phyloP scores from a whole-genome alignment of 352 stramenopile species.

The Pythium phragmitis region DNA sequence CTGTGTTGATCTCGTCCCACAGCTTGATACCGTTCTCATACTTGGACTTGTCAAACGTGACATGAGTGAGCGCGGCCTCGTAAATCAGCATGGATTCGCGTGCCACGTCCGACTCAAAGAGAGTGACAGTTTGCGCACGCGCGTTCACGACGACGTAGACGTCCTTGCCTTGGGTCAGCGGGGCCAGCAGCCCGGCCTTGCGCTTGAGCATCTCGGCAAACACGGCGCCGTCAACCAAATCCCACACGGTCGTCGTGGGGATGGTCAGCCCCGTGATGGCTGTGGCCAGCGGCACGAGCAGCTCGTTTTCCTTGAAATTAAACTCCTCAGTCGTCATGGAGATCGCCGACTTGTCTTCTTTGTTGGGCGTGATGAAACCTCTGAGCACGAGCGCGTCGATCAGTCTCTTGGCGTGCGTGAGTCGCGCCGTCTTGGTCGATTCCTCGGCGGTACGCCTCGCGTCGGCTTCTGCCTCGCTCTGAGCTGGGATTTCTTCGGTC shows the following conservation, averaged over 20 bases:
- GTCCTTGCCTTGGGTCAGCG: conserved; percentile 64
- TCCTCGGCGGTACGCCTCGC: neutral
- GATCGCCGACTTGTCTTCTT: conserved; percentile 32
- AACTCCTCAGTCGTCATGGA: conserved; percentile 24
- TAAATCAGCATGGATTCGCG: conserved; percentile 35
- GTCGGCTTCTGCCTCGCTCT: conserved; percentile 19
- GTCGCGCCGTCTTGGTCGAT: neutral
- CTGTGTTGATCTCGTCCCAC: conserved; percentile 28
- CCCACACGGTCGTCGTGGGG: conserved; percentile 32
- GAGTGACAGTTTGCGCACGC: conserved; percentile 36
- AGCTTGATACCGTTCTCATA: conserved; percentile 51
- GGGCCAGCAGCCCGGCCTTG: conserved; percentile 49
- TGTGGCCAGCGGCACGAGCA: conserved; percentile 41
- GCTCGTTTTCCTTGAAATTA: conserved; percentile 40
- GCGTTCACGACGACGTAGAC: conserved; percentile 49
- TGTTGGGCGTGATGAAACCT: conserved; percentile 29
- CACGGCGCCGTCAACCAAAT: conserved; percentile 23
- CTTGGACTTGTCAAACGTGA: conserved; percentile 25
- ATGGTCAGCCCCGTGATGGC: conserved; percentile 34
- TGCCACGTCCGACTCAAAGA: conserved; percentile 37
- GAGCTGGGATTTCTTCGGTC: neutral
- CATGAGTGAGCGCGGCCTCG: conserved; percentile 15
- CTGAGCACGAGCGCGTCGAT: conserved; percentile 27
- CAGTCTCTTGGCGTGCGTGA: conserved; percentile 17
- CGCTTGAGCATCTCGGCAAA: conserved; percentile 43